A percentile compares a stretch with the other conserved stretches of the same genome.
These are phyloP conservation scores for Fusarium pseudoanthophilum DNA, from an alignment of 2,329 filamentous ascomycete species.

Conservation along the genomic window DNA sequence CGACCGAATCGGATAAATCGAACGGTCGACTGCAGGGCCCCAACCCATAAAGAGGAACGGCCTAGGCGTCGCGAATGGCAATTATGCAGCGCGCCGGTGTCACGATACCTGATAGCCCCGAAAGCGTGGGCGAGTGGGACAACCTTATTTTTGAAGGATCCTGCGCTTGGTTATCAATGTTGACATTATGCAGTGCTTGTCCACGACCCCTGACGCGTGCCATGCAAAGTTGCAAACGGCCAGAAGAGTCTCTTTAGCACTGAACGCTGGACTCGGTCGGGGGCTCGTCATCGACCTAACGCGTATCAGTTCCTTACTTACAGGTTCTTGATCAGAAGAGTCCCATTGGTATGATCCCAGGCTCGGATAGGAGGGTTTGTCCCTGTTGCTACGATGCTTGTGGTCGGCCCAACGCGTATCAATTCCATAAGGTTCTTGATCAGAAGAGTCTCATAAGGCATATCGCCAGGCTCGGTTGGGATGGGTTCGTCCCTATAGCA, in stretches of 20 bases:
- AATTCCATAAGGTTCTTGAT: not conserved
- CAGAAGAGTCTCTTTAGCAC: not conserved
- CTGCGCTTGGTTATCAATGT: not conserved
- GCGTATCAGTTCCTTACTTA: not conserved
- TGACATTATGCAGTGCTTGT: not conserved
- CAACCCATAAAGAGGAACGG: not conserved
- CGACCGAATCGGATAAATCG: not conserved
- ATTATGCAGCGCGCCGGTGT: not conserved
- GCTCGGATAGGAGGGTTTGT: not conserved
- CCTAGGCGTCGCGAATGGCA: not conserved
- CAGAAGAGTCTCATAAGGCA: not conserved
- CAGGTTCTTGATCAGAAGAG: not conserved
- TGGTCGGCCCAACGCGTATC: no score
- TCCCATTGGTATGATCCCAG: not conserved
- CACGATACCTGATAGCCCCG: not conserved
- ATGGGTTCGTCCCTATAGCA: constrained; percentile 1
- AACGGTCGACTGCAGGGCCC: not conserved
- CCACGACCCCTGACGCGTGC: not conserved
- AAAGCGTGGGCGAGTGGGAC: not conserved
- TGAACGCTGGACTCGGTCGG: not conserved
- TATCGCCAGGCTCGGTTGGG: not conserved
- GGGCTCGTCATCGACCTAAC: not conserved
- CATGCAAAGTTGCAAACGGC: not conserved
- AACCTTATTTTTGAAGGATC: not conserved
- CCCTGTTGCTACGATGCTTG: no score